Base-by-base conservation (phyloP, 2,329 filamentous ascomycete species). In the Balansia obtecta region DNA sequence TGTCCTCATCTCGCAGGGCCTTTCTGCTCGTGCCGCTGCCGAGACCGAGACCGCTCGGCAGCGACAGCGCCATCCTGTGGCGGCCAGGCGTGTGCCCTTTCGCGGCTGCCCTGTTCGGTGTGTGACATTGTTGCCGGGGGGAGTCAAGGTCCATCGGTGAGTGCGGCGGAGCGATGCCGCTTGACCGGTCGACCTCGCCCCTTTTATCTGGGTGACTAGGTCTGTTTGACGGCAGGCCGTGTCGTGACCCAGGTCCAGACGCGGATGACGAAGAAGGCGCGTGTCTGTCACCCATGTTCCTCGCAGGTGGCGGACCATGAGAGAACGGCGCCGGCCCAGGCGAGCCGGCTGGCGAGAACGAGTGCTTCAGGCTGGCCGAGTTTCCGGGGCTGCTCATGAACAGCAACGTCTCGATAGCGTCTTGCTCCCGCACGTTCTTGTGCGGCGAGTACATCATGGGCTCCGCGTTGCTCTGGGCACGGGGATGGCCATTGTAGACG, bases 341-440 rank as follows among this genome's bases (percentile, higher is more conserved):
- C 2, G 70, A 70, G 11, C 63, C 63, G 0, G 67, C 61, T 0
- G 70, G 66, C 0, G 76, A 72, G 52, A 80, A 80, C 10, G 66
- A 62, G 53, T 77, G 76, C 54, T 79, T 79, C 57, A 83, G 65
- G 53, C 79, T 81, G 41, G 77, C 72, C 43, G 83, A 84, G 63
- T 87, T 86, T 15, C 83, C 83, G 0, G 85, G 85, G 54, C 83
- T 87, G 60, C 86, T 88, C 80, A 93, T 85, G 60, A 90, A 89
- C 27, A 91, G 71, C 22, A 93, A 68, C 0, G 85, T 85, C 61
- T 90, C 86, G 45, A 91, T 81, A 6, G 87, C 87, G 59, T 91
- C 87, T 60, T 89, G 85, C 61, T 93, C 87, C 40, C 51, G 44
- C n/a, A 52, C 39, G 22, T 52, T 52, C n/a, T 52, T 52, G n/a